Conservation (phyloP, 2,329 filamentous ascomycete genomes). For the Dryadomyces sulphureus region DNA sequence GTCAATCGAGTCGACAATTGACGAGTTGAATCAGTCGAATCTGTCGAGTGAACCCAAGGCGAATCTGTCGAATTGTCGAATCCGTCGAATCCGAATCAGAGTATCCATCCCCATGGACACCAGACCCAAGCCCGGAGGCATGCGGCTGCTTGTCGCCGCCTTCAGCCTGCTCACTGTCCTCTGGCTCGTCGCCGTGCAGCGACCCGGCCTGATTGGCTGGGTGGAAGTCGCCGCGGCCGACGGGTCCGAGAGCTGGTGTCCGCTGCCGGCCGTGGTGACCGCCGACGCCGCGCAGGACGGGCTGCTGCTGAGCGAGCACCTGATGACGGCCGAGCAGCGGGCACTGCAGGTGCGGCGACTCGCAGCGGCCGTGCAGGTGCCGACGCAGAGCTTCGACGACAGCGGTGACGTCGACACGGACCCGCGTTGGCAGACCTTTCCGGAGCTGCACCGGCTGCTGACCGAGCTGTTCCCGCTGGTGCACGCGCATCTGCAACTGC, state of each 20-base stretch:
- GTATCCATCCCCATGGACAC: too few relatives aligned
- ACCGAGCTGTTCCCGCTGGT: constrained; percentile 34
- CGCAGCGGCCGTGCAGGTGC: constrained; percentile 16
- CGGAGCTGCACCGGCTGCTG: constrained; percentile 34
- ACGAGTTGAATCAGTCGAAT: too few relatives aligned
- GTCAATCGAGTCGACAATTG: too few relatives aligned
- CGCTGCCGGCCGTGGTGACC: background rate
- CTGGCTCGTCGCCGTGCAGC: background rate
- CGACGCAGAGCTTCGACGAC: constrained; percentile 20
- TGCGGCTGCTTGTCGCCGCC: too few relatives aligned
- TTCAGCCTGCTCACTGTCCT: too few relatives aligned
- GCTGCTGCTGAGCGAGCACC: constrained; percentile 1
- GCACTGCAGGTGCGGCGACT: constrained; percentile 12
- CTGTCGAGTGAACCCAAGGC: too few relatives aligned
- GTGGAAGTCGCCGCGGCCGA: background rate
- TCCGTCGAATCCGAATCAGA: too few relatives aligned
- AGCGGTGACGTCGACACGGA: constrained; percentile 38
- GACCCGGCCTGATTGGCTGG: background rate
- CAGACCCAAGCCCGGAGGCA: too few relatives aligned
- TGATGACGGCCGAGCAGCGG: background rate
- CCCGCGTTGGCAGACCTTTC: constrained; percentile 41
- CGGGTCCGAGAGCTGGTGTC: constrained; percentile 7
- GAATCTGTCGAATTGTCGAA: too few relatives aligned
- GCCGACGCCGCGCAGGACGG: background rate
- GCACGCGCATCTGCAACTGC: constrained; percentile 22